Percentiles rank a stretch among this genome's conserved stretches.
phyloP scores from a whole-genome alignment of 2,329 filamentous ascomycete genomes.

The Aspergillus candidus region DNA sequence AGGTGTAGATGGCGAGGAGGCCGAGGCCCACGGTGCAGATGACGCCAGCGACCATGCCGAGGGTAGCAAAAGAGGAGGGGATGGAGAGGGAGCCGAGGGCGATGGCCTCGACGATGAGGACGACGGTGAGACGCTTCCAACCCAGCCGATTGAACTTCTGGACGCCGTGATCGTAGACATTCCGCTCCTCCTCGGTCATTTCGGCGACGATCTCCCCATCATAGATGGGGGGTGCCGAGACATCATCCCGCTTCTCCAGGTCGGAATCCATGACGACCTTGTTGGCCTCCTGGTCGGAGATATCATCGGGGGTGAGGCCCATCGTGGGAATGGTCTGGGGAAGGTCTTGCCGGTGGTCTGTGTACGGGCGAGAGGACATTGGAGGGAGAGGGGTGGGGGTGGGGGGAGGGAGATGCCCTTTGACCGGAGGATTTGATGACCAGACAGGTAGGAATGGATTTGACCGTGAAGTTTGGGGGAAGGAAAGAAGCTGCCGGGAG shows the following conservation, averaged over 20 bases:
- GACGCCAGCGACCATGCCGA: too few species aligned
- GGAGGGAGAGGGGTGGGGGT: not conserved
- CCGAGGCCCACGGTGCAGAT: too few species aligned
- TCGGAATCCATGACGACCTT: slow-evolving; percentile 5
- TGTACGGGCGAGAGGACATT: slow-evolving; percentile 2
- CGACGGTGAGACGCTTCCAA: too few species aligned
- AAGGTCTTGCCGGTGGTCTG: too few species aligned
- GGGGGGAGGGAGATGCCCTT: not conserved
- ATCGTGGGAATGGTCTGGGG: not conserved
- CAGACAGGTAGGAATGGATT: not conserved
- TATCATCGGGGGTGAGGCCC: slow-evolving; percentile 5
- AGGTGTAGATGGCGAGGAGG: too few species aligned
- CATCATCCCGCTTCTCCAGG: slow-evolving; percentile 5
- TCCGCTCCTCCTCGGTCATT: slow-evolving; percentile 17
- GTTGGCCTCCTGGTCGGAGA: slow-evolving; percentile 10
- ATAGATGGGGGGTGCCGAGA: slow-evolving; percentile 9
- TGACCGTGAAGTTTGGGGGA: not conserved
- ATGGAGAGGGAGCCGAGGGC: too few species aligned
- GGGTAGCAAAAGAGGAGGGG: too few species aligned
- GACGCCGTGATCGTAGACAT: slow-evolving; percentile 17
- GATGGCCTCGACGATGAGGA: too few species aligned
- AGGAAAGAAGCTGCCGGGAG: not conserved
- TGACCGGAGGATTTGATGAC: not conserved
- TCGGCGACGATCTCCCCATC: slow-evolving; percentile 16
- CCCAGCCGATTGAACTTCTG: slow-evolving; percentile 16